Percentiles rank a stretch among this genome's conserved stretches.
Evolutionary conservation across 75 land plant genomes (phyloP).

Genomic region (Cupressus sempervirens): DNA sequence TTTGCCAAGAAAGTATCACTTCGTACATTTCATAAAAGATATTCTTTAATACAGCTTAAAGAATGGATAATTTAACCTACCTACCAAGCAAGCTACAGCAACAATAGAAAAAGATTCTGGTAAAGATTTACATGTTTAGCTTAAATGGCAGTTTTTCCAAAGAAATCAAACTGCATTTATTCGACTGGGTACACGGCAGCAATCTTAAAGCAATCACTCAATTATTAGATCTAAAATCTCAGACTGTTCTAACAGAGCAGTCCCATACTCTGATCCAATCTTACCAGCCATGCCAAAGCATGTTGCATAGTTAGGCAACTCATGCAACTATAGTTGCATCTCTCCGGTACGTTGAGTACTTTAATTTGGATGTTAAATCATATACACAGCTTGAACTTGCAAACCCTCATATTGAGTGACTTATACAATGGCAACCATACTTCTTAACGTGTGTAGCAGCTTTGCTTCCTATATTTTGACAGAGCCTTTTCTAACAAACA

Average conservation of each 20-base stretch:
- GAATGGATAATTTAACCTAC: neutral
- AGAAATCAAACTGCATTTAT: conserved; percentile 3
- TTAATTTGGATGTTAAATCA: neutral
- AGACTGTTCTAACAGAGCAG: neutral
- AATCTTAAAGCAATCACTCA: neutral
- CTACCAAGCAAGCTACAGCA: neutral
- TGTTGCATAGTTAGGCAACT: neutral
- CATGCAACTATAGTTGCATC: neutral
- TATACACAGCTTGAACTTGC: neutral
- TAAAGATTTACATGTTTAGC: neutral
- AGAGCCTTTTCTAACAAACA: neutral
- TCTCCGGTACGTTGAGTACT: neutral
- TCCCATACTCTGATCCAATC: neutral
- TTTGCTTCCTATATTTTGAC: neutral
- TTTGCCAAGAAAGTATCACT: neutral
- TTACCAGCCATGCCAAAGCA: neutral
- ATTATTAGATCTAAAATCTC: neutral
- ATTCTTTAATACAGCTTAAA: neutral
- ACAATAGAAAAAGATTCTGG: neutral
- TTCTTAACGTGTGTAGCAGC: neutral
- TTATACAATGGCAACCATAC: neutral
- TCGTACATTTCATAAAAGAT: neutral
- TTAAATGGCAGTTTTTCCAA: neutral
- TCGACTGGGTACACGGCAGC: neutral
- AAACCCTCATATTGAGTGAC: neutral